A percentile compares a stretch with the other conserved stretches of the same genome.
Conservation (phyloP, 208 protist species). For the Trichomonas gallinae region DNA sequence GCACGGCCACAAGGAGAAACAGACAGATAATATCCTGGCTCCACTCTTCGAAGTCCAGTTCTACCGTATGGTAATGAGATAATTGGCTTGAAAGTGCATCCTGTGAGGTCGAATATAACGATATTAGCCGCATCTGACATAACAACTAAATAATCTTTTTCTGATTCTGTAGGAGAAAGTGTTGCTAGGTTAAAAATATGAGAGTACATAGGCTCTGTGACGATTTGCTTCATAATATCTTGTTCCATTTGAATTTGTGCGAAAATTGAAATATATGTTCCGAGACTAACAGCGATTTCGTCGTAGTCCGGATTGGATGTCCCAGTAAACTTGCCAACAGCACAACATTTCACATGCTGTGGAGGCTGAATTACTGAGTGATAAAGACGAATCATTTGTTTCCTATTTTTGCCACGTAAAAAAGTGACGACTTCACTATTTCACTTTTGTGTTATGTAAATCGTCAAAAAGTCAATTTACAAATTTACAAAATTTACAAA, state of each 20-base stretch:
- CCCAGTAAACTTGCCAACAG: background rate
- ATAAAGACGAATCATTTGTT: background rate
- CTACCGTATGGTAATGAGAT: background rate
- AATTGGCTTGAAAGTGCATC: background rate
- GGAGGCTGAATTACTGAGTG: background rate
- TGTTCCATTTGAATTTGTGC: background rate
- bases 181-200: background rate
- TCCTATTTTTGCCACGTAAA: constrained; percentile 24
- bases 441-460: no score
- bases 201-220: background rate
- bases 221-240: background rate
- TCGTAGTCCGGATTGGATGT: background rate
- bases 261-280: background rate
- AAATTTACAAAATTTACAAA: no score
- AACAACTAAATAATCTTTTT: background rate
- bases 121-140: background rate
- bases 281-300: background rate
- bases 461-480: no score
- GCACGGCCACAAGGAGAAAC: background rate
- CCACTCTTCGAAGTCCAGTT: background rate
- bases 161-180: background rate
- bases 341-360: background rate
- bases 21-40: background rate
- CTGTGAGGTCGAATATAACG: background rate
- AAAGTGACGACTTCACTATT: no score